A percentile compares a stretch with the other conserved stretches of the same genome.
Evolutionary conservation across 148 eudicot genomes (phyloP).

Genomic region (Rhododendron molle): DNA sequence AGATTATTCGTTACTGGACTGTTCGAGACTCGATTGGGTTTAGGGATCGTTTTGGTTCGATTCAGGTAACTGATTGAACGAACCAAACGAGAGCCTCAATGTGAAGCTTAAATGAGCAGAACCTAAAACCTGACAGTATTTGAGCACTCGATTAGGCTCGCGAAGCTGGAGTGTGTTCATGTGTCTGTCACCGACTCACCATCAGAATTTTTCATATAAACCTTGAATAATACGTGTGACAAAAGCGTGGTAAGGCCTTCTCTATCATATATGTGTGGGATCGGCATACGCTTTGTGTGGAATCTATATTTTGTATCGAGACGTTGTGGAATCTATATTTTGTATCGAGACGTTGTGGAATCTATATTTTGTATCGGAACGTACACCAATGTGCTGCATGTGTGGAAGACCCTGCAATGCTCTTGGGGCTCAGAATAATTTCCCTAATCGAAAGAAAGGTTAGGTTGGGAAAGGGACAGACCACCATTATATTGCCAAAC

Average conservation of each 20-base stretch:
- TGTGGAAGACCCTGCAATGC: not conserved
- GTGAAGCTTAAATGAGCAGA: not conserved
- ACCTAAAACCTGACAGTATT: not conserved
- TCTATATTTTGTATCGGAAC: not conserved
- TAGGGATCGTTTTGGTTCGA: too few species aligned
- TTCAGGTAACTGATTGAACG: too few species aligned
- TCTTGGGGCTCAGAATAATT: not conserved
- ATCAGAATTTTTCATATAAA: too few species aligned
- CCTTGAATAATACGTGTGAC: too few species aligned
- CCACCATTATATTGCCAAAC: not conserved
- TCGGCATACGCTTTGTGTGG: not conserved
- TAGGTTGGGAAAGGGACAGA: not conserved
- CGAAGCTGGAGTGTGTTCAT: not conserved
- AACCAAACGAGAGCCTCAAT: not conserved
- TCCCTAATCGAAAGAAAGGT: not conserved
- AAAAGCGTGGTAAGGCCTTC: too few species aligned
- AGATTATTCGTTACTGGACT: not conserved
- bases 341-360: too few species aligned
- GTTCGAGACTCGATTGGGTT: too few species aligned
- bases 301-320: too few species aligned
- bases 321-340: too few species aligned
- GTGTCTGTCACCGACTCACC: too few species aligned
- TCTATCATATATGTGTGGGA: too few species aligned
- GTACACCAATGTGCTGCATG: not conserved
- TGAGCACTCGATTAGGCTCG: not conserved